Percentiles rank a stretch among this genome's conserved stretches.
These are phyloP conservation scores for Globisporangium solare DNA, from an alignment of 352 stramenopile genomes.

Conservation along the genomic window DNA sequence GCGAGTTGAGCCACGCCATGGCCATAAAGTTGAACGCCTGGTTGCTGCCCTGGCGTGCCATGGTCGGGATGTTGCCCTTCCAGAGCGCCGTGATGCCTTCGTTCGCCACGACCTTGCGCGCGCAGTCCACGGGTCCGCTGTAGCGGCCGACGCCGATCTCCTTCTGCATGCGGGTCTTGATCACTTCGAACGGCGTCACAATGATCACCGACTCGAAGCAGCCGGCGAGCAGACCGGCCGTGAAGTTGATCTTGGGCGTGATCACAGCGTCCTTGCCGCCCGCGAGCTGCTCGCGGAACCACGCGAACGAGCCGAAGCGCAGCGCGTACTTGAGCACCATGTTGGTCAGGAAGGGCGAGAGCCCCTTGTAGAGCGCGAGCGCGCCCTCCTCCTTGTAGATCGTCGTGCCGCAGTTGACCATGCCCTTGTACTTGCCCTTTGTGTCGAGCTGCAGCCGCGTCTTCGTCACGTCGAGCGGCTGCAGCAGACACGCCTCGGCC, in stretches of 20 bases:
- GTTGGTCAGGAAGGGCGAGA: slow-evolving; percentile 83
- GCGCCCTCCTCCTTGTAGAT: slow-evolving; percentile 80
- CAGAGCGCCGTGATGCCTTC: slow-evolving; percentile 94
- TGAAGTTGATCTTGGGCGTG: slow-evolving; percentile 76
- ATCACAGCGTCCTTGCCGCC: slow-evolving; percentile 67
- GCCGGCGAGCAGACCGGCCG: slow-evolving; percentile 88
- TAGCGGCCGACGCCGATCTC: slow-evolving; percentile 90
- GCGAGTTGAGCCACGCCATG: slow-evolving; percentile 90
- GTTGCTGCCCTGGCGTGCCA: slow-evolving; percentile 96
- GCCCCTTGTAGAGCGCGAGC: slow-evolving; percentile 80
- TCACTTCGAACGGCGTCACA: slow-evolving; percentile 97
- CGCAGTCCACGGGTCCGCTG: slow-evolving; percentile 90
- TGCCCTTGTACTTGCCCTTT: slow-evolving; percentile 75
- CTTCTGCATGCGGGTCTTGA: slow-evolving; percentile 97
- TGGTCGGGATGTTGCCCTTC: slow-evolving; percentile 95
- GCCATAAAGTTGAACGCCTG: slow-evolving; percentile 98
- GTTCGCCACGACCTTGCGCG: slow-evolving; percentile 88
- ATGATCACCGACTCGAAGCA: slow-evolving; percentile 96
- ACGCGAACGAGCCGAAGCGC: slow-evolving; percentile 81
- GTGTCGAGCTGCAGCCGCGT: slow-evolving; percentile 81
- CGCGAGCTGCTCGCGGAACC: slow-evolving; percentile 83
- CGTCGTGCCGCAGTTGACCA: slow-evolving; percentile 73
- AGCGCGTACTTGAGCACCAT: slow-evolving; percentile 90
- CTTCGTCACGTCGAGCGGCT: slow-evolving; percentile 86
- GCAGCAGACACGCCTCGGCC: slow-evolving; percentile 77